phyloP scores from a whole-genome alignment of 305 asterid species.

The Fraxinus ornus region DNA sequence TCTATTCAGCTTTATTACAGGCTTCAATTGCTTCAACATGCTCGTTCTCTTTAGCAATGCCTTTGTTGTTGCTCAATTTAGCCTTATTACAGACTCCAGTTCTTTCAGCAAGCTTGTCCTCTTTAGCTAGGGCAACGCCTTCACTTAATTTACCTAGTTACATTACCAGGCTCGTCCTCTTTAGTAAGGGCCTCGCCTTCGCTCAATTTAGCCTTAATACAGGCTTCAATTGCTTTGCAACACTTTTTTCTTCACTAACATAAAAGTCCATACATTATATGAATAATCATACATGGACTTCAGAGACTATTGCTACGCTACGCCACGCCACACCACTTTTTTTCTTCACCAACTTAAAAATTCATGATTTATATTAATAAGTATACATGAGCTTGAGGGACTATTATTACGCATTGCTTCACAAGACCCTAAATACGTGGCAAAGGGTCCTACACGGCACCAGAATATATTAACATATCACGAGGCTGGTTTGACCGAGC shows the following conservation, averaged over 20 bases:
- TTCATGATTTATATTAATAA: too few species aligned
- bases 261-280: too few species aligned
- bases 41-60: not conserved
- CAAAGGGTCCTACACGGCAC: not conserved
- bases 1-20: not conserved
- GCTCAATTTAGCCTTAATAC: not conserved
- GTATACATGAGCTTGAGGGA: not conserved
- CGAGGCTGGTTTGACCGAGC: not conserved
- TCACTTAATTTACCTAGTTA: too few species aligned
- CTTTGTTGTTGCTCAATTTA: not conserved
- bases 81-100: not conserved
- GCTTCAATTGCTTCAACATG: not conserved
- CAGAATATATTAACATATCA: not conserved
- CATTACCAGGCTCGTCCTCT: not conserved
- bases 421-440: not conserved
- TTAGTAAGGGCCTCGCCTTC: not conserved
- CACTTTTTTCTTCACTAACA: not conserved
- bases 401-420: not conserved
- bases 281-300: too few species aligned
- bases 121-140: not conserved
- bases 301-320: too few species aligned
- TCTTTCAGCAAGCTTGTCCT: not conserved
- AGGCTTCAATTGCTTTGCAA: not conserved
- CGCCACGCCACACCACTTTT: too few species aligned
- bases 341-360: too few species aligned